Evolutionary conservation across 257 asterid species (phyloP).

Genomic region (Solanum sitiens): DNA sequence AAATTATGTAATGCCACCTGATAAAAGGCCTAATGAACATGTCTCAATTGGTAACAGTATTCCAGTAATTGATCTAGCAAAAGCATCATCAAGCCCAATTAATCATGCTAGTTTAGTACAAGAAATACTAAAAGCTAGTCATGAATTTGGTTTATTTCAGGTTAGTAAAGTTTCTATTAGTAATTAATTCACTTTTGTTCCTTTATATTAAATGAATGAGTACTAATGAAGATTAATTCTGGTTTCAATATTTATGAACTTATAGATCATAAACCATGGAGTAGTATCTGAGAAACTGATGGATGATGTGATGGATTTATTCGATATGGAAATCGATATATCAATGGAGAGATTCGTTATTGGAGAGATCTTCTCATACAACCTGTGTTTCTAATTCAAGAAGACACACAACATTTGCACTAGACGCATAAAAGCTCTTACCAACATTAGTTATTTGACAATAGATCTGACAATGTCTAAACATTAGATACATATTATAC

Average conservation of each 20-base stretch:
- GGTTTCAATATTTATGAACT: neutral
- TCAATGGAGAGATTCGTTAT: conserved; percentile 31
- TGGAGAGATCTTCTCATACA: conserved; percentile 67
- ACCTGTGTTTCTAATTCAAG: conserved; percentile 42
- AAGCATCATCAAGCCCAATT: neutral
- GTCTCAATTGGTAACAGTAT: neutral
- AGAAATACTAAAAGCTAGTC: neutral
- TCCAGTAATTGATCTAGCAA: neutral
- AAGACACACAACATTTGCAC: conserved; percentile 4
- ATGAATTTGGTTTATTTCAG: neutral
- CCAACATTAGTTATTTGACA: too few species aligned
- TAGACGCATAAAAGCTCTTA: too few species aligned
- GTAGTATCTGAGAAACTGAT: conserved; percentile 22
- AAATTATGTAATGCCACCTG: neutral
- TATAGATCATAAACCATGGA: conserved; percentile 55
- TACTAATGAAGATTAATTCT: neutral
- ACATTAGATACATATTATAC: too few species aligned
- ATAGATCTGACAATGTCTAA: too few species aligned
- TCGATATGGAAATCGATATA: conserved; percentile 31
- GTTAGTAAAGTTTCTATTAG: neutral
- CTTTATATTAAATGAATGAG: neutral
- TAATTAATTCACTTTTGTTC: neutral
- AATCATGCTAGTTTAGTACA: neutral
- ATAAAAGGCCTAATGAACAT: neutral
- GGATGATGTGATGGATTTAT: conserved; percentile 36